Evolutionary conservation across 345 rosid genomes (phyloP).

Genomic region (Limnanthes douglasii): DNA sequence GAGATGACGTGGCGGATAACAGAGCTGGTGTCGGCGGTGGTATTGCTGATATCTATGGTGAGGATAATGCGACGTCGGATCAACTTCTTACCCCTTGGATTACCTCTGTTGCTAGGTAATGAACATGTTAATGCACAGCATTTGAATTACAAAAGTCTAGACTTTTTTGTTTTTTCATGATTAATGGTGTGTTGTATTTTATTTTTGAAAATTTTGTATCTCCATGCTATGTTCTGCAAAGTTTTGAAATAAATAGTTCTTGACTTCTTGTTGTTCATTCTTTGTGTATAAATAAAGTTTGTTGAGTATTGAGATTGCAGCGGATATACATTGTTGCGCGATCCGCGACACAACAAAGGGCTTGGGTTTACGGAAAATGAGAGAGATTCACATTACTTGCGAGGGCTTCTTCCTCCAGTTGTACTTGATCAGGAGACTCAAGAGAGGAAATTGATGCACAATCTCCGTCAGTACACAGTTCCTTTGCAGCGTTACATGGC

Average conservation of each 20-base stretch:
- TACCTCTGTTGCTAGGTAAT: constrained; percentile 73
- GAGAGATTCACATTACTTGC: constrained; percentile 90
- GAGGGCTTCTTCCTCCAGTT: constrained; percentile 91
- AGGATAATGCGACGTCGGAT: constrained; percentile 70
- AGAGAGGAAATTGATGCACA: constrained; percentile 79
- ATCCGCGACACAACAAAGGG: constrained; percentile 90
- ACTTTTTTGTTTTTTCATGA: constrained; percentile 5
- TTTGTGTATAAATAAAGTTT: not conserved
- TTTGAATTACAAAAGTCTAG: not conserved
- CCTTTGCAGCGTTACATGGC: constrained; percentile 90
- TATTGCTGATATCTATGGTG: constrained; percentile 62
- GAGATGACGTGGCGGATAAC: constrained; percentile 27
- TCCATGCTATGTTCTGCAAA: too few relatives aligned
- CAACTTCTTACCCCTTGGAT: constrained; percentile 93
- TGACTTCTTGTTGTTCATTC: not conserved
- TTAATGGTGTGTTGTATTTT: not conserved
- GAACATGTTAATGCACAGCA: not conserved
- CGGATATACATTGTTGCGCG: constrained; percentile 84
- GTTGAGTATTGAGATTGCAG: constrained; percentile 20
- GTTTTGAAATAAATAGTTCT: not conserved
- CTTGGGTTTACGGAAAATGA: constrained; percentile 72
- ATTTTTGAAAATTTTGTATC: constrained; percentile 1
- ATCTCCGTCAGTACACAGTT: constrained; percentile 71
- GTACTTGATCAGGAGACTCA: constrained; percentile 57
- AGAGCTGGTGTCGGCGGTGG: constrained; percentile 29